A percentile compares a stretch with the other conserved stretches of the same genome.
Conservation (phyloP, 371 early-diverging fungal species). For the Mucor plumbeus region DNA sequence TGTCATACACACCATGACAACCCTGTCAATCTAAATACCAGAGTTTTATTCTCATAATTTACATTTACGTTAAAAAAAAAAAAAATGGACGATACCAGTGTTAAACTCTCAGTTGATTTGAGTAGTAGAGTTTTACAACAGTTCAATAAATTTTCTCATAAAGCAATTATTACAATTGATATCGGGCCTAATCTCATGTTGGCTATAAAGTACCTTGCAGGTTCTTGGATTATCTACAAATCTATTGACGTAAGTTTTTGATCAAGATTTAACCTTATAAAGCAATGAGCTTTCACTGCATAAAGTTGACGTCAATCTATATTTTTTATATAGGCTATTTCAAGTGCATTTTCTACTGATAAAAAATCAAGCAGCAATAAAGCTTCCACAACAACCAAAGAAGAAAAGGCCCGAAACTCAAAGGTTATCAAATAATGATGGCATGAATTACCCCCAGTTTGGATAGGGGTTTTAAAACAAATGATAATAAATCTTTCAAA, state of each 20-base stretch:
- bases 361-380: neutral
- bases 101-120: slow-evolving; percentile 27
- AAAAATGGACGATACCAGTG: slow-evolving; percentile 28
- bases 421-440: slow-evolving; percentile 1
- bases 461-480: slow-evolving; percentile 10
- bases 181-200: slow-evolving; percentile 24
- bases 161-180: slow-evolving; percentile 17
- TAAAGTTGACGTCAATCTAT: slow-evolving; percentile 26
- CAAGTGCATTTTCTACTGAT: neutral
- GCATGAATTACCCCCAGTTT: neutral
- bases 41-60: neutral
- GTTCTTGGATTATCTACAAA: slow-evolving; percentile 23
- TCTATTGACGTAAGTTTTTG: slow-evolving; percentile 30
- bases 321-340: neutral
- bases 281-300: neutral
- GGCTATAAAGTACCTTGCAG: slow-evolving; percentile 21
- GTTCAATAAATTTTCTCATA: slow-evolving; percentile 18
- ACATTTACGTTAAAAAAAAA: neutral
- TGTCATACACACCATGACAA: neutral
- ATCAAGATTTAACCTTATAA: slow-evolving; percentile 1
- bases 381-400: neutral
- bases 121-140: slow-evolving; percentile 16
- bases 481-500: neutral
- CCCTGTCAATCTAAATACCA: neutral
- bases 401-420: slow-evolving; percentile 7